Base-by-base conservation (phyloP, 768 basidiomycete species). In the Suillus occidentalis region DNA sequence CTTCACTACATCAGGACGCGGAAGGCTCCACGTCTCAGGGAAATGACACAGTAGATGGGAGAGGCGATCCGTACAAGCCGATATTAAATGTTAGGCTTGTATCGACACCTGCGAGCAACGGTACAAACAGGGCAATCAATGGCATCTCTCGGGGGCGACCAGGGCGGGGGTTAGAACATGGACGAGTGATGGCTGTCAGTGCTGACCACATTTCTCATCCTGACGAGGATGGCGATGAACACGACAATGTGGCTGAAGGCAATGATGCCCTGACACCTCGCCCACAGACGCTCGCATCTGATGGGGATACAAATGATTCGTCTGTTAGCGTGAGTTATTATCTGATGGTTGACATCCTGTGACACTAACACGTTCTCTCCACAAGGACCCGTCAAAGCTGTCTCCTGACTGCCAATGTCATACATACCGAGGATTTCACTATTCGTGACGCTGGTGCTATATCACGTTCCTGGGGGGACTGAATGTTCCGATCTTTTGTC, bases 401-500 rank as follows among this genome's bases (percentile, higher is more conserved):
- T 69, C 67, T 63, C 42, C n/a, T 60, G 67, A 65, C n/a, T 62
- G 47, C 16, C 25, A 50, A 40, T 58, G 40, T 67, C 64, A 63
- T 66, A 62, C 37, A 52, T 60, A 63, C 71, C 66, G 76, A 76
- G 61, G 63, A 68, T 64, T 77, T 76, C 66, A 68, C 34, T 6
- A 71, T 76, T 56, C 65, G 60, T 63, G 75, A 76, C 63, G 73
- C 76, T 62, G 75, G 75, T 43, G 72, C 76, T 25, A 75, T 76
- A 50, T 75, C 75, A 69, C 72, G 75, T 59, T 76, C 75, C 36
- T 76, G 75, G 75, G 75, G 66, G 13, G 75, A 77, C 69, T 77
- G 63, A 76, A 59, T 64, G 20, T 36, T 52, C 37, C 62, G 34
- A 42, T 62, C 22, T 36, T 47, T 42, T 68, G 63, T 64, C 58